Evolutionary conservation across 257 asterid species (phyloP), one percentile per base, ranked within the genome.

Genomic region (Mitragyna speciosa): DNA sequence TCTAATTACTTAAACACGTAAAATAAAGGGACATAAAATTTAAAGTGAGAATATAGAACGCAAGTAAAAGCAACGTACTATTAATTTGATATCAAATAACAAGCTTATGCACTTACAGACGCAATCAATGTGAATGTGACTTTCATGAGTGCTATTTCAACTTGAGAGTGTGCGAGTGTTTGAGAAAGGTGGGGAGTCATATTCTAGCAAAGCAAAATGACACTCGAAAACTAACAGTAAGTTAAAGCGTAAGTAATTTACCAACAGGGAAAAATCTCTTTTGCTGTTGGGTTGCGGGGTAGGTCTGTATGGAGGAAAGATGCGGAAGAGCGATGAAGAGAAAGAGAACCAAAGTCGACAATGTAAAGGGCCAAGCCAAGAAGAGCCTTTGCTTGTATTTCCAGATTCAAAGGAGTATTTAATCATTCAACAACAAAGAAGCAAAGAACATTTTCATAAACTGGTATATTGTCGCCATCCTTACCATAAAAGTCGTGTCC

Each of bases 381-480:
- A 12, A 63, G 16, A 36, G 84, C 78, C 79, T 76, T 86, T 84
- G 84, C 88, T 86, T 88, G 76, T 75, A 59, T 73, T 81, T 81
- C 39, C 83, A 84, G 84, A 85, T 77, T 86, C 79, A 76, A 79
- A 75, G 49, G 31, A 41, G 70, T 59, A 19, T n/a, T 12, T 72
- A 79, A 81, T 82, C 47, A 78, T 78, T 79, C 71, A 73, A 80
- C 54, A 74, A 72, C 74, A 26, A 47, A 75, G 65, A 63, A 63
- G 68, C 26, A 67, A 73, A 41, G 39, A 79, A 82, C 65, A 65
- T 72, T 78, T 83, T 72, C 76, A 49, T 52, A 28, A 78, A 24
- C 78, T 68, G 84, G 77, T 83, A 82, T 52, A 71, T 70, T 79
- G 88, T 87, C 90, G 78, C 83, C 73, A 87, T 86, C 89, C 64